Evolutionary conservation across 257 asterid species (phyloP), one percentile per base, ranked within the genome.

Genomic region (Solanum rostratum): DNA sequence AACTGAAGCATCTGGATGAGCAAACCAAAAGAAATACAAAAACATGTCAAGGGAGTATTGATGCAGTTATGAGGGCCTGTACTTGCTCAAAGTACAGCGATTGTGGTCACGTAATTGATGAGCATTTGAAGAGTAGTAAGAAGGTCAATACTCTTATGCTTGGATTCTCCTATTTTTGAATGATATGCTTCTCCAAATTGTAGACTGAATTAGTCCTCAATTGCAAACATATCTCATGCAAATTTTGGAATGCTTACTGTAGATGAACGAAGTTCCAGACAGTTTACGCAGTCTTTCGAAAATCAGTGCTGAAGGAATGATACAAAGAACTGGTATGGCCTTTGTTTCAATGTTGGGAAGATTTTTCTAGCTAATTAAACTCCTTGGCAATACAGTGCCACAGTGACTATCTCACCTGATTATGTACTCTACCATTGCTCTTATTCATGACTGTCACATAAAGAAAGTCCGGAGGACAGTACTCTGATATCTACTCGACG

Each of bases 1-100:
- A 97, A 87, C 93, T 86, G 90, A 94, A 92, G 93, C 98, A 92
- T 88, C 91, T 97, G 27, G 95, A 95, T 4, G 98, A 92, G 90
- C 97, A 90, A 88, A 90, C 92, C 53, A 93, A 90, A 80, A 91
- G 68, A 82, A 83, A 60, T 79, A 84, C 89, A 10, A 84, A 46
- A 83, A 50, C 81, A 79, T 66, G 70, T 78, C 80, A 83, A 57
- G 97, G 89, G 86, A 89, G 80, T 84, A 59, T 88, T 33, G 92
- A 84, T 43, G 76, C 89, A 81, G 83, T 80, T 88, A 86, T 85
- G 68, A 63, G 78, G 33, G 52, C 88, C 81, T 89, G 85, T 88
- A 65, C 86, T 85, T 69, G 63, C 83, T 85, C 86, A 85, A 81
- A 84, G 90, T 69, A 49, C 73, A 79, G 84, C 74, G 16, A 85